Evolutionary conservation across 306 rosid genomes (phyloP).

Genomic region (Canavalia ensiformis): DNA sequence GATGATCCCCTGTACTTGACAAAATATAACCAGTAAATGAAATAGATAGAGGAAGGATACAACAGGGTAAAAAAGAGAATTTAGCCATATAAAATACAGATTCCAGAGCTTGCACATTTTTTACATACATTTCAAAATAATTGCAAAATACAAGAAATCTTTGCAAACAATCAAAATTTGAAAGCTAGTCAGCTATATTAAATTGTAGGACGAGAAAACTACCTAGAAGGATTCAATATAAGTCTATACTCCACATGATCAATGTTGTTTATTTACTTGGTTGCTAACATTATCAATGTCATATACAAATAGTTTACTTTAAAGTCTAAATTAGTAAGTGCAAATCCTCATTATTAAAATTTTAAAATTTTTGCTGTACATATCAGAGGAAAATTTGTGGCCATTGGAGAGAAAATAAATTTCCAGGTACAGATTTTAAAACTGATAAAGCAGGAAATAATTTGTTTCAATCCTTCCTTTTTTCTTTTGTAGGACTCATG

Average conservation of each 20-base stretch:
- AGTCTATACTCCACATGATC: background rate
- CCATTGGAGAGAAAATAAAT: background rate
- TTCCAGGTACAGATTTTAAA: slow-evolving; percentile 4
- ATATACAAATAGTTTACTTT: slow-evolving; percentile 4
- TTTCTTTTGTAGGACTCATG: background rate
- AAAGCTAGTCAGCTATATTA: slow-evolving; percentile 16
- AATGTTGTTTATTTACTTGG: background rate
- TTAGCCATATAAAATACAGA: slow-evolving; percentile 7
- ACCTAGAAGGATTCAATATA: slow-evolving; percentile 9
- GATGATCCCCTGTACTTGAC: slow-evolving; percentile 68
- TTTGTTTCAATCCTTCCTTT: background rate
- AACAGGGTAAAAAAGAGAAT: background rate
- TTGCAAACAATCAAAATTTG: slow-evolving; percentile 11
- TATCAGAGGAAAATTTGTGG: background rate
- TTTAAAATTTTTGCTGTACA: background rate
- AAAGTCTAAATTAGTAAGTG: background rate
- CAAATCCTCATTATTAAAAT: background rate
- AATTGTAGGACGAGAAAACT: background rate
- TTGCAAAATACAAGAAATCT: background rate
- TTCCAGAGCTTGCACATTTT: slow-evolving; percentile 36
- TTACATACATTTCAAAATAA: background rate
- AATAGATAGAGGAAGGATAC: slow-evolving; percentile 12
- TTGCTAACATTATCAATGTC: slow-evolving; percentile 14
- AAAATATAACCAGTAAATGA: slow-evolving; percentile 43
- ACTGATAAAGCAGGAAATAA: background rate